A percentile compares a stretch with the other conserved stretches of the same genome.
These are phyloP conservation scores for Pseudognaphalium luteoalbum DNA, from an alignment of 129 eudicot genomes.

Conservation along the genomic window DNA sequence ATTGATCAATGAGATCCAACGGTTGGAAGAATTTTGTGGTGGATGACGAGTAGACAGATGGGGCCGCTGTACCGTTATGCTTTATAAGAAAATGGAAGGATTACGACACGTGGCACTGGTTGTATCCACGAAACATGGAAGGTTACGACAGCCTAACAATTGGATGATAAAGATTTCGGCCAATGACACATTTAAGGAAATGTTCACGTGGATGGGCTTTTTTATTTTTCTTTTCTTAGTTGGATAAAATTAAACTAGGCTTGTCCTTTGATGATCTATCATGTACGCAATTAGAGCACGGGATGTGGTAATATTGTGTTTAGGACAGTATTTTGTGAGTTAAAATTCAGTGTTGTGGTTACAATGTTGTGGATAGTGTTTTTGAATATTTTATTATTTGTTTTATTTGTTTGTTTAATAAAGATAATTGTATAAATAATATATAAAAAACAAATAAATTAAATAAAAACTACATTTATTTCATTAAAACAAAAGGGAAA, in stretches of 20 bases:
- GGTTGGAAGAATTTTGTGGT: conserved; percentile 25
- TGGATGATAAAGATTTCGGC: conserved; percentile 9
- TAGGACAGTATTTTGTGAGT: too few relatives aligned
- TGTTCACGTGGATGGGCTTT: background rate
- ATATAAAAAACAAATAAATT: too few relatives aligned
- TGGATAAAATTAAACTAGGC: background rate
- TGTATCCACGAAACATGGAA: conserved; percentile 35
- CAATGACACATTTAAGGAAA: conserved; percentile 17
- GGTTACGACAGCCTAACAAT: conserved; percentile 18
- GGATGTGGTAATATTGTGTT: too few relatives aligned
- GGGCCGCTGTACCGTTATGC: background rate
- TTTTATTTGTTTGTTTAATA: too few relatives aligned
- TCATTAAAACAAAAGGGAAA: too few relatives aligned
- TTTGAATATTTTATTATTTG: too few relatives aligned
- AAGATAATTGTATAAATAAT: too few relatives aligned
- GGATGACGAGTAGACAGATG: conserved; percentile 20
- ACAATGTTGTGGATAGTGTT: too few relatives aligned
- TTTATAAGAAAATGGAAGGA: background rate
- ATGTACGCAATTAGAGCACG: too few relatives aligned
- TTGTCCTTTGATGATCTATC: too few relatives aligned
- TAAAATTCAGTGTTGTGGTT: too few relatives aligned
- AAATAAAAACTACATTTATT: too few relatives aligned
- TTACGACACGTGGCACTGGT: conserved; percentile 34
- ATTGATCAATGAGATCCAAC: conserved; percentile 23
- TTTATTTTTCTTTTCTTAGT: background rate